These are phyloP conservation scores for Parachaetomium inaequale DNA, from an alignment of 495 filamentous ascomycete species.

Conservation along the genomic window DNA sequence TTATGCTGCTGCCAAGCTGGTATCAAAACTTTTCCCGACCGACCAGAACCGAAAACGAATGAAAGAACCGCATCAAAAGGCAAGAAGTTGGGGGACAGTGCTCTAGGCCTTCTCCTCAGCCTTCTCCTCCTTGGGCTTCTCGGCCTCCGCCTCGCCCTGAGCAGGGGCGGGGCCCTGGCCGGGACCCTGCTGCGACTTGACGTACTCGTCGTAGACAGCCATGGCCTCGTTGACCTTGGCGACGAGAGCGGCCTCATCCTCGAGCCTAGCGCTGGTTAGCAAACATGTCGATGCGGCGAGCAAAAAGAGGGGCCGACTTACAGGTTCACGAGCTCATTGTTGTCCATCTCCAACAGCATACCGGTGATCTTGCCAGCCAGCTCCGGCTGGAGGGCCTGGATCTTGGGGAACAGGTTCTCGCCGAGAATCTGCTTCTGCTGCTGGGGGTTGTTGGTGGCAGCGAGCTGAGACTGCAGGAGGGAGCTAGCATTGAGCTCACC, in stretches of 20 bases:
- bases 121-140: conserved; percentile 54
- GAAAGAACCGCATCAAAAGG: conserved; percentile 10
- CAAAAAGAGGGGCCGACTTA: conserved; percentile 59
- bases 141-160: conserved; percentile 39
- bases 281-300: conserved; percentile 6
- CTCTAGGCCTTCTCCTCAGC: conserved; percentile 54
- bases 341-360: conserved; percentile 99
- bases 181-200: conserved; percentile 65
- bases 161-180: conserved; percentile 5
- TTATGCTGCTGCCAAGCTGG: conserved; percentile 41
- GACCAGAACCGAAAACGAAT: conserved; percentile 32
- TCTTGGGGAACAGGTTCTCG: conserved; percentile 97
- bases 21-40: conserved; percentile 51
- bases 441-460: conserved; percentile 50
- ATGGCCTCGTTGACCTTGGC: conserved; percentile 97
- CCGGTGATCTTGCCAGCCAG: conserved; percentile 98
- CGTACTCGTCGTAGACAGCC: conserved; percentile 95
- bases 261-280: conserved; percentile 58
- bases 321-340: conserved; percentile 86
- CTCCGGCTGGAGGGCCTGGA: conserved; percentile 85
- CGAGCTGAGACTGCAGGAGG: conserved; percentile 49
- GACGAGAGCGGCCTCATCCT: conserved; percentile 83
- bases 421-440: conserved; percentile 98
- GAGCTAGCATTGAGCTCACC: conserved; percentile 39
- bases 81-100: conserved; percentile 20